Base-by-base conservation (phyloP, 2,329 filamentous ascomycete species). In the Verticillium alfalfae region DNA sequence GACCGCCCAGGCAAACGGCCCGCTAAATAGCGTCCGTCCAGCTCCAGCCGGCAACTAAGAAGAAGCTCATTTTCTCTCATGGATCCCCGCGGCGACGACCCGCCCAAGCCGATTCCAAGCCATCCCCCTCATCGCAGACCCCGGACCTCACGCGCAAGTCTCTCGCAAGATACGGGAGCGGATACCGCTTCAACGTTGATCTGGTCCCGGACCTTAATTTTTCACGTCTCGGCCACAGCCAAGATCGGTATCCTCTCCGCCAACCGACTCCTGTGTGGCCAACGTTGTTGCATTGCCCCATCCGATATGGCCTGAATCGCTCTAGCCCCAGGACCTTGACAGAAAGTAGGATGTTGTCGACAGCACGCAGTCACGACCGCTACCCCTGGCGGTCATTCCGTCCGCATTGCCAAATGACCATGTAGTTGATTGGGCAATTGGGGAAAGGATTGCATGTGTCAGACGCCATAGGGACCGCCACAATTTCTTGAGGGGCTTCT, bases 151-250 rank as follows among this genome's bases (percentile, higher is more conserved):
- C 56, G 36, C 56, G 60, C 62, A 63, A 63, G 62, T 2, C 56
- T 57, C 34, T 18, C 8, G 56, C 59, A 58, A 63, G 59, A 37
- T 58, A 52, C 38, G 31, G 16, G 49, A 57, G 61, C 49, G 59
- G 62, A 60, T 59, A 61, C 56, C 45, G 56, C 61, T 55, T 63
- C 60, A 58, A 39, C 34, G 59, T 18, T 37, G 56, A 63, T 61
- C 57, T 54, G 18, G 16, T 59, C 41, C 16, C 59, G 62, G 62
- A 59, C 39, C 34, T 18, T 61, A 63, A 57, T 63, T 63, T 63
- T 63, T 59, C 62, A 63, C 62, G 62, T 63, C 62, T 63, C 62
- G 38, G 22, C 56, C 57, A 26, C 54, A 37, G n/a, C 39, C 39
- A 31, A 60, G 34, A 13, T 39, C 34, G 45, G 45, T 52, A 52